Evolutionary conservation across 2,329 filamentous ascomycete genomes (phyloP), one percentile per base, ranked within the genome.

Genomic region (Periconia sp.): DNA sequence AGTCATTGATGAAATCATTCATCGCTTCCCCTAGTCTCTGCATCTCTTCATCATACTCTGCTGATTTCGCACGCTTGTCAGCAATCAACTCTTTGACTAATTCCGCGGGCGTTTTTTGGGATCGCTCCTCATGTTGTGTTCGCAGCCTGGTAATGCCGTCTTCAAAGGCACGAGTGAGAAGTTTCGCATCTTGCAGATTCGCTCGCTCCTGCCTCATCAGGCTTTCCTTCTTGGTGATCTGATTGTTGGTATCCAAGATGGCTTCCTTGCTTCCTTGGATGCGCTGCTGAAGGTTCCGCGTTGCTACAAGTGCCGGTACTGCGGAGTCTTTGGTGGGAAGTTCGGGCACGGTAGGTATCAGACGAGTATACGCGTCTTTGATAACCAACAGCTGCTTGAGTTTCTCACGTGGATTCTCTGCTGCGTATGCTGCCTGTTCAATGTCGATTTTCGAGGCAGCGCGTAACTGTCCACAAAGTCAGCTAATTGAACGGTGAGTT

Each of bases 291-390:
- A 87, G 86, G 62, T 83, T 85, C 48, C 88, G 85, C 50, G 91
- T 74, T 6, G 90, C 89, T 41, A 94, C 70, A 5, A 95, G 77
- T 7, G 86, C 84, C 3, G 90, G 89, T 7, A 94, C 73, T 6
- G 87, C 79, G 18, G 90, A 93, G 47, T 82, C 83, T 10, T 84
- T 76, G 20, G 81, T 78, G 2, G 90, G 90, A 19, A 93, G 76
- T 61, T 85, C 85, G 9, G 88, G 86, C 48, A 86, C 81, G 14
- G 81, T 79, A 42, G 82, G 76, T 13, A 84, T 81, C 45, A 91
- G 76, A 15, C 82, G 80, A 49, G 85, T 81, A 63, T 92, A 91
- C 2, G 88, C 89, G 47, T 79, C 75, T 62, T 84, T 86, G 65
- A 92, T 76, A 41, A 76, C 69, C 47, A 74, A 72, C 23, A 83